Base-by-base conservation (phyloP, 2,329 filamentous ascomycete species). In the Aspergillus amoenus region DNA sequence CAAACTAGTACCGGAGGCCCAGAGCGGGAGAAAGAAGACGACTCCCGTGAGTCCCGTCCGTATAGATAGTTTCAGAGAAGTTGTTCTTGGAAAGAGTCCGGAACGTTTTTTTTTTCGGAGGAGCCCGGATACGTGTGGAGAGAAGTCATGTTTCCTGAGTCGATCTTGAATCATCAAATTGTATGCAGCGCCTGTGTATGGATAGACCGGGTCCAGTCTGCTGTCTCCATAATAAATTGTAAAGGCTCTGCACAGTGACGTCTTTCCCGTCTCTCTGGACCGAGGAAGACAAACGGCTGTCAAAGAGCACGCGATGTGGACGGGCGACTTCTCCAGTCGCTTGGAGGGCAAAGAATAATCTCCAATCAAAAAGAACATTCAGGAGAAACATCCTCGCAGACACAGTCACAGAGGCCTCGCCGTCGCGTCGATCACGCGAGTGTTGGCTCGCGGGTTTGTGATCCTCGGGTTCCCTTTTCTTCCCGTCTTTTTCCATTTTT, bases 361-460 rank as follows among this genome's bases (percentile, higher is more conserved):
- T 30, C 27, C 27, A 30, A 30, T 30, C 27, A 30, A 30, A 30
- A 30, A 11, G 27, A 30, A 30, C 27, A 30, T 30, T 11, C 27
- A 30, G 27, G 27, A 30, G 27, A 30, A 30, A 30, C 27, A 11
- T 30, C 27, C 27, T 30, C 27, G 8, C 27, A 9, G 9, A 4
- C 8, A 30, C 27, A 30, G 9, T 30, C 27, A 8, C 27, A 30
- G 9, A 30, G 27, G 27, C 27, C 27, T 37, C 34, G 47, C 22
- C 30, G 53, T 55, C 59, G 59, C 57, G 62, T 61, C 55, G 61
- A 64, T 64, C 61, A 64, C 62, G 61, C 62, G 61, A 63, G 61
- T 43, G 42, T 32, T 46, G 50, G 41, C 40, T 15, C 18, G 17
- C 39, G 32, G 34, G 41, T 48, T 22, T 51, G 56, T 52, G 51